Base-by-base conservation (phyloP, 2,329 filamentous ascomycete genomes). In the Exophiala spinifera region DNA sequence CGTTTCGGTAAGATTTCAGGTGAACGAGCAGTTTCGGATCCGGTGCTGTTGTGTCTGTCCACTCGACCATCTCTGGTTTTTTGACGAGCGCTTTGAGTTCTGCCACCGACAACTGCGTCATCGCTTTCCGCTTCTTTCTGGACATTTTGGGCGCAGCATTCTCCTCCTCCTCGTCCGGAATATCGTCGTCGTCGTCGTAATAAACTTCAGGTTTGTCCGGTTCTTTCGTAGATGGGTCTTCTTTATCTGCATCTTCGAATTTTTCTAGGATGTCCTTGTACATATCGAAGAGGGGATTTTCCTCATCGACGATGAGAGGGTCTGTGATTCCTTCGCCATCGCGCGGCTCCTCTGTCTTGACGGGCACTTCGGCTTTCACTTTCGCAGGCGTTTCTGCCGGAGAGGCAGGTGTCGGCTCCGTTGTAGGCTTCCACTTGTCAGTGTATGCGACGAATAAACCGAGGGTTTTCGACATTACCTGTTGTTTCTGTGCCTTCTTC, bases 51-150 rank as follows among this genome's bases (percentile, higher is more conserved):
- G 89, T 89, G 69, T 99, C 94, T 51, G 95, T 94, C 94, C 94
- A 97, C 67, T 99, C 94, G 4, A 99, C 92, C 8, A 96, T 84
- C 71, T 99, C 94, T 2, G 94, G 94, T 63, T 91, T 92, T 65
- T 80, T 82, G 56, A 96, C 94, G 51, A 96, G 76, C 4, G 92
- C 89, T 74, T 99, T 99, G 60, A 99, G 81, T 72, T 97, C 91
- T 46, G 94, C 94, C 56, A 99, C 89, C 5, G 92, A 95, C 28
- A 97, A 78, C 72, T 95, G 96, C 74, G 88, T 95, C 68, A 91
- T 79, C 73, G 88, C 84, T 76, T 97, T 99, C 63, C 88, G 83
- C 73, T 95, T 92, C 79, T 96, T 96, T 74, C 96, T 97, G 25
- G 91, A 96, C 21, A 97, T 71, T 64, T 88, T 92, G 7, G 83